Base-by-base conservation (phyloP, 805 yeast species). In the Henningerozyma blattae region DNA sequence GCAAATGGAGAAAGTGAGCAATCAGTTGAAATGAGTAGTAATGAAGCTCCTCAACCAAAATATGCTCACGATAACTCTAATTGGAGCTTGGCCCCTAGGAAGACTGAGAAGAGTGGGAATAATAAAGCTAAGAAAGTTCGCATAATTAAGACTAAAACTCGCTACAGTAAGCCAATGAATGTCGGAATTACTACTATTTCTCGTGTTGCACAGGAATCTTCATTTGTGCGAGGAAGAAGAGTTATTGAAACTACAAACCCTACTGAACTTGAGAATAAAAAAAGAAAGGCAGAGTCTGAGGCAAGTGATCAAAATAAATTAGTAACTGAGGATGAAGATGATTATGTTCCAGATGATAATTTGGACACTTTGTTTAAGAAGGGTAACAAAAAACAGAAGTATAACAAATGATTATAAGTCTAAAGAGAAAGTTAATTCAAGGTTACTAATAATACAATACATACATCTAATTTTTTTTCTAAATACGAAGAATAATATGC, bases 1-100 rank as follows among this genome's bases (percentile, higher is more conserved):
- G 71, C 68, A 12, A 65, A 58, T 24, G 50, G 52, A 9, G 55
- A 52, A 10, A 50, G 46, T 35, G 48, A 49, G 17, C 8, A 7
- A 13, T 10, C 12, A 7, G 28, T 12, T n/a, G 29, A 27, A 16
- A 24, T 4, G n/a, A 6, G 18, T n/a, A n/a, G 15, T 28, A 14
- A 5, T n/a, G 18, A 5, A 5, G 5, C 30, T 6, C 27, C 27
- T 8, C 15, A 24, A 24, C 27, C 27, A 3, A 30, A 27, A 13
- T 30, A 34, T n/a, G 19, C 15, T n/a, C 18, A 13, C n/a, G 31
- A 34, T 15, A 24, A 15, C 6, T 30, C 31, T 18, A 29, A 27
- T 19, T 37, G 33, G 35, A 29, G 28, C 18, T 28, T 34, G 22
- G 22, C 22, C 24, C 19, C 18, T 24, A 15, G 7, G 7, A 24